Evolutionary conservation across 2,329 filamentous ascomycete species (phyloP), one percentile per base, ranked within the genome.

Genomic region (Talaromyces atroroseus): DNA sequence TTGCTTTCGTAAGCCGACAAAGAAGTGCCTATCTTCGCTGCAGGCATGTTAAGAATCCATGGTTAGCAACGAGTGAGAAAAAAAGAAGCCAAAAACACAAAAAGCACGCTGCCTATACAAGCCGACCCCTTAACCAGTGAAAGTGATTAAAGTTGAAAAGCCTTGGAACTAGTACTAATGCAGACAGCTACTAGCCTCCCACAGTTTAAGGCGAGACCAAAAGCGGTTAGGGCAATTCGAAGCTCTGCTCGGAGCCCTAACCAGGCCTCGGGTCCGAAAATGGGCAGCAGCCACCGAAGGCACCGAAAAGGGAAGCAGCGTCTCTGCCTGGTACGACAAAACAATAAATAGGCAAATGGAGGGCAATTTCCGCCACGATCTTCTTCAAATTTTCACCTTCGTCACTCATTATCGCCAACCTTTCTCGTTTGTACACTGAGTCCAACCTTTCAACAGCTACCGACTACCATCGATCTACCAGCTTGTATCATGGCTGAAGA

Each of bases 181-280:
- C 36, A 18, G 36, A 40, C 16, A 40, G 6, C 36, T 4, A 18
- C 16, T 20, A n/a, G 16, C 36, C 36, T 20, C 18, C 12, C 7
- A 8, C n/a, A 6, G 36, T 40, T 40, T 40, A 40, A 18, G n/a
- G 36, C n/a, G n/a, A 3, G 4, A 7, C 16, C 36, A 20, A 40
- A 40, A 6, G 16, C 36, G 36, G 16, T 18, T 40, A 44, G 40
- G 1, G 3, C 18, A 10, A 3, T 16, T 10, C 11, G 32, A 5
- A 16, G 32, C 32, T 16, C 8, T 12, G 20, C 11, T 44, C 40
- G 40, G 54, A 38, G 38, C 38, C 24, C 18, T 45, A 34, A 24
- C 16, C 21, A 11, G 11, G 23, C n/a, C 1, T 58, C 56, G 56
- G 56, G 47, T 21, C 56, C 56, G 56, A 58, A 8, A 40, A 3